phyloP scores from a whole-genome alignment of 495 filamentous ascomycete genomes.

The Hypoxylon lienhwacheense region DNA sequence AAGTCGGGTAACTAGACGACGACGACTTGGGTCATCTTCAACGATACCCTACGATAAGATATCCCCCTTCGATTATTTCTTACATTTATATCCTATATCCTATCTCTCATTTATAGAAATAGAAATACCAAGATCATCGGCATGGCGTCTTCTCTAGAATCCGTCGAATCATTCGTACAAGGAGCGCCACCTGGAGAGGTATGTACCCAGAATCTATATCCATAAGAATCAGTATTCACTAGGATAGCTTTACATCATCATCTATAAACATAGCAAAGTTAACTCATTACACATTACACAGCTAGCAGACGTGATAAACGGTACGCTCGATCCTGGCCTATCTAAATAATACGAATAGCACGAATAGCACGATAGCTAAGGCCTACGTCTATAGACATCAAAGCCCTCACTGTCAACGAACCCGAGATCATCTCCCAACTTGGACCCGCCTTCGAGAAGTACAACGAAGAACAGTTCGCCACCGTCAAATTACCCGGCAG shows the following conservation, averaged over 20 bases:
- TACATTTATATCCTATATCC: background rate
- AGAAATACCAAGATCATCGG: background rate
- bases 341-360: background rate
- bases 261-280: conserved; percentile 7
- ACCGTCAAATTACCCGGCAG: conserved; percentile 86
- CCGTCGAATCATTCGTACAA: conserved; percentile 85
- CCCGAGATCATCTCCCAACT: conserved; percentile 69
- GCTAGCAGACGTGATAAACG: conserved; percentile 88
- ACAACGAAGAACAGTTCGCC: conserved; percentile 92
- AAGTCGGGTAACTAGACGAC: background rate
- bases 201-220: conserved; percentile 33
- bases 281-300: conserved; percentile 41
- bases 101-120: too few relatives aligned
- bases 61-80: too few relatives aligned
- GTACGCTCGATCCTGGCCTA: conserved; percentile 50
- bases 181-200: conserved; percentile 98
- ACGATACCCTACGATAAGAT: too few relatives aligned
- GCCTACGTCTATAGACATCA: conserved; percentile 68
- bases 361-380: background rate
- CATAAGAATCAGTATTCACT: too few relatives aligned
- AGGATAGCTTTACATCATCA: too few relatives aligned
- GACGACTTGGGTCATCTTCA: background rate
- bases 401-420: conserved; percentile 73
- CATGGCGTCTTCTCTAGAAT: conserved; percentile 56
- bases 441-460: conserved; percentile 82